Conservation (phyloP, 768 basidiomycete species). For the Sporobolomyces roseus region DNA sequence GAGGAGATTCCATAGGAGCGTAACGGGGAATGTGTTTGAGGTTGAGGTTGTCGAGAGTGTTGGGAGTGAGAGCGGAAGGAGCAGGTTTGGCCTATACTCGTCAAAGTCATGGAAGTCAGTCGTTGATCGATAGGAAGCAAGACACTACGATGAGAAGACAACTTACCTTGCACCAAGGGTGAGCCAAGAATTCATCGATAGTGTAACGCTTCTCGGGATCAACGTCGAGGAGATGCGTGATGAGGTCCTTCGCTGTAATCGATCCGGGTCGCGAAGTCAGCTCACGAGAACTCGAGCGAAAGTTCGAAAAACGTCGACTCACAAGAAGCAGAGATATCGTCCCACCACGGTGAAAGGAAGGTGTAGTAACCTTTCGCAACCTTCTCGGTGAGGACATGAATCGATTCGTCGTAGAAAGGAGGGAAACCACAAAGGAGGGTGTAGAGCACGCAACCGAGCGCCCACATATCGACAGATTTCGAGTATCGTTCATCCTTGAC, state of each 20-base stretch:
- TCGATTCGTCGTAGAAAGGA: slow-evolving; percentile 98
- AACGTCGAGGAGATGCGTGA: slow-evolving; percentile 88
- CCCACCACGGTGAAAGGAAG: slow-evolving; percentile 99
- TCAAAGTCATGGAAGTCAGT: background rate
- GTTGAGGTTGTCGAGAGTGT: slow-evolving; percentile 46
- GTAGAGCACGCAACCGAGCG: slow-evolving; percentile 96
- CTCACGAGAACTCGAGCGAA: background rate
- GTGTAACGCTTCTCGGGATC: slow-evolving; percentile 94
- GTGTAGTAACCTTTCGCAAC: slow-evolving; percentile 96
- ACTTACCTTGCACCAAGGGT: slow-evolving; percentile 80
- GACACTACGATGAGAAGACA: background rate
- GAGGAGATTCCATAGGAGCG: slow-evolving; percentile 72
- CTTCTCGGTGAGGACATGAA: slow-evolving; percentile 95
- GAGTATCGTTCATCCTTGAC: slow-evolving; percentile 97
- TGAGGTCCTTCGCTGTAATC: slow-evolving; percentile 82
- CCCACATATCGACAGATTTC: slow-evolving; percentile 99
- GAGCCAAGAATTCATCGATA: slow-evolving; percentile 93
- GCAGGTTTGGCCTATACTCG: slow-evolving; percentile 46
- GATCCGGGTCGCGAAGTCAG: background rate
- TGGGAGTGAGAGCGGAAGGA: slow-evolving; percentile 61
- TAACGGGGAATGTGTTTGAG: slow-evolving; percentile 51
- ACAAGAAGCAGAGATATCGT: slow-evolving; percentile 82
- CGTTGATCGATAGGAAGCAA: background rate
- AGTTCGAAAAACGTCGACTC: slow-evolving; percentile 41
- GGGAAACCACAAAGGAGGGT: slow-evolving; percentile 87